Evolutionary conservation across 805 yeast species (phyloP), one percentile per base, ranked within the genome.

Genomic region (Metschnikowia vanudenii): DNA sequence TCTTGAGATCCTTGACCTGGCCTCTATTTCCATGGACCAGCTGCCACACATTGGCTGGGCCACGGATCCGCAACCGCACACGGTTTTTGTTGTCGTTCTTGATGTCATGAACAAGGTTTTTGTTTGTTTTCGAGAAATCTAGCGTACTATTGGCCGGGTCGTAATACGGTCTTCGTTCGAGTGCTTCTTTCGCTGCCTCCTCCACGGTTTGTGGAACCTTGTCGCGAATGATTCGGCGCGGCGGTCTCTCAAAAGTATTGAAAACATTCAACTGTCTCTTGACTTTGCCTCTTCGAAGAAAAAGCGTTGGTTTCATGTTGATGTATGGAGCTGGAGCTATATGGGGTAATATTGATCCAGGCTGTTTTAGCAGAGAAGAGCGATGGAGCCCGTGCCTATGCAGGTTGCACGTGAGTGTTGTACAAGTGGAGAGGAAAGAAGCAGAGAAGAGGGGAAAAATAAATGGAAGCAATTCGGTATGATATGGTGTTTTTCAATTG

Each of bases 91-190:
- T 39, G 9, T 42, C 44, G 13, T 33, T 17, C 20, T 5, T 19
- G 43, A 54, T 54, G 19, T 49, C 40, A 9, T 16, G 32, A 24
- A 46, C 33, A 10, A 53, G 41, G 14, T 5, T 19, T 34, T 37
- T 31, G 42, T 53, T 53, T 11, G 44, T 31, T 24, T 45, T 43
- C 9, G 31, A 7, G 29, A 53, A 45, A 32, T 53, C 53, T 3
- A 53, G 47, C 17, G 55, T 37, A 22, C 13, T 26, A 30, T 49
- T 49, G 40, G 55, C 46, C 14, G 55, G 57, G 30, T 53, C 57
- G 19, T 41, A 51, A 40, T 53, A 53, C 3, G 39, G 43, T 26
- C 34, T 38, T 12, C 33, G 34, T 29, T 18, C 41, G 1, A 37
- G 46, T 5, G 41, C 37, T 17, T 42, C 35, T 13, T 17, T 36